phyloP scores from a whole-genome alignment of 805 yeast genomes.

The Limtongia smithiae region DNA sequence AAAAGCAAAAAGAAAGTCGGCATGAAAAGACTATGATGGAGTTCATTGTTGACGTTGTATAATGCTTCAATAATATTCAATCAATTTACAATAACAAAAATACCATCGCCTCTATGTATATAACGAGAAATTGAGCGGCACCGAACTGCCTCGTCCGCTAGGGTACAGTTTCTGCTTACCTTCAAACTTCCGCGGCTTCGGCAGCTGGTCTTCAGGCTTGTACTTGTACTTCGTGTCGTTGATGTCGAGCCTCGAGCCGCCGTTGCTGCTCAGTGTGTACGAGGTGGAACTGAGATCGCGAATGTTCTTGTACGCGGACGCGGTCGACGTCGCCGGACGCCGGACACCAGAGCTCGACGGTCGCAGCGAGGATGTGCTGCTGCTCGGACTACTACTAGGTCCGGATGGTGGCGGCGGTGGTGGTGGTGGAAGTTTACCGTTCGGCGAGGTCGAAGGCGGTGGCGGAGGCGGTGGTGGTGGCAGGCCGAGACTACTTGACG shows the following conservation, averaged over 20 bases:
- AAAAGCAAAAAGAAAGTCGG: slow-evolving; percentile 27
- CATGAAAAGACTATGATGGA: slow-evolving; percentile 14
- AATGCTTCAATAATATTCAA: neutral
- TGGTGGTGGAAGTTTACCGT: slow-evolving; percentile 30
- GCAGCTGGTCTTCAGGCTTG: slow-evolving; percentile 63
- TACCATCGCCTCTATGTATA: slow-evolving; percentile 28
- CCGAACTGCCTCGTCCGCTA: slow-evolving; percentile 90
- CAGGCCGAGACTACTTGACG: neutral
- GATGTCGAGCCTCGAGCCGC: slow-evolving; percentile 43
- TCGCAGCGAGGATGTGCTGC: neutral
- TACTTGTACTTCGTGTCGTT: slow-evolving; percentile 75
- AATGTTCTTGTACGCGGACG: slow-evolving; percentile 40
- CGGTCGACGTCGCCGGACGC: slow-evolving; percentile 2
- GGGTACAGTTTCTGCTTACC: slow-evolving; percentile 79
- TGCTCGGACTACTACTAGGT: slow-evolving; percentile 14
- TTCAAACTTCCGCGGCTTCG: slow-evolving; percentile 79
- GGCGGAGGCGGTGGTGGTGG: slow-evolving; percentile 20
- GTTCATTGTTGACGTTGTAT: neutral
- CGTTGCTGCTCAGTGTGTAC: slow-evolving; percentile 49
- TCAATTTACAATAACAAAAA: neutral
- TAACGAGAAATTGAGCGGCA: slow-evolving; percentile 65
- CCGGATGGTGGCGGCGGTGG: slow-evolving; percentile 33
- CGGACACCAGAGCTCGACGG: slow-evolving; percentile 6
- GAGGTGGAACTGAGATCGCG: slow-evolving; percentile 63
- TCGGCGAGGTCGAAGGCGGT: slow-evolving; percentile 15